Conservation (phyloP, 352 stramenopile species). For the Hyaloperonospora brassicae region DNA sequence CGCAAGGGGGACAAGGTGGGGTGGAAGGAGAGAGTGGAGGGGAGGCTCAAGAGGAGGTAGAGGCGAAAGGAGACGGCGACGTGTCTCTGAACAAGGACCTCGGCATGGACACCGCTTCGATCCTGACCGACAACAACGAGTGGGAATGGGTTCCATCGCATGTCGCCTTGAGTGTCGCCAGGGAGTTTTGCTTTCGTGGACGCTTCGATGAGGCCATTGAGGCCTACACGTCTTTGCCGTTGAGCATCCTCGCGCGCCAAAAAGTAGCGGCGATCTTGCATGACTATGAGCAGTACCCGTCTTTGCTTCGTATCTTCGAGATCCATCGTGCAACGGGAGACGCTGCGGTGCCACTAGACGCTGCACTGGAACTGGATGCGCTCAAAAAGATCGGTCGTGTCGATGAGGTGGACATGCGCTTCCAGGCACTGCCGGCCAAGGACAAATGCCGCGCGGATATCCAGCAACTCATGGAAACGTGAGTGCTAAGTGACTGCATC, state of each 20-base stretch:
- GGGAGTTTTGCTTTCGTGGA: constrained; percentile 48
- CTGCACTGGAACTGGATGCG: constrained; percentile 36
- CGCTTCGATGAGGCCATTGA: constrained; percentile 48
- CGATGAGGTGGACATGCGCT: constrained; percentile 40
- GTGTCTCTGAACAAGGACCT: not conserved
- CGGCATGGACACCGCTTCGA: constrained; percentile 6
- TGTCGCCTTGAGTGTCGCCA: constrained; percentile 23
- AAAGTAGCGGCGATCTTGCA: constrained; percentile 33
- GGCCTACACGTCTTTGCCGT: constrained; percentile 36
- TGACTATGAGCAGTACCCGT: constrained; percentile 50
- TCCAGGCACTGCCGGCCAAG: constrained; percentile 37
- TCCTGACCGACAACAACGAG: constrained; percentile 17
- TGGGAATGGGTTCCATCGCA: constrained; percentile 26
- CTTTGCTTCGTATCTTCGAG: constrained; percentile 39
- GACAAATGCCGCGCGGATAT: constrained; percentile 47
- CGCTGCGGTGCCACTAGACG: constrained; percentile 30
- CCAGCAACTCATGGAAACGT: constrained; percentile 30
- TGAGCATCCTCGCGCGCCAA: constrained; percentile 23
- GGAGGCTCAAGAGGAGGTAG: not conserved
- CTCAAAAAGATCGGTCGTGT: constrained; percentile 35
- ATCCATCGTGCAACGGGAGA: constrained; percentile 27
- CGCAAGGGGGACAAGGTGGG: constrained; percentile 4
- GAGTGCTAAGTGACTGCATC: no score
- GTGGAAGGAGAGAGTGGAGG: constrained; percentile 5
- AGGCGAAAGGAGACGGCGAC: constrained; percentile 6